Conservation (phyloP, 495 filamentous ascomycete genomes). For the Immersiella caudata region DNA sequence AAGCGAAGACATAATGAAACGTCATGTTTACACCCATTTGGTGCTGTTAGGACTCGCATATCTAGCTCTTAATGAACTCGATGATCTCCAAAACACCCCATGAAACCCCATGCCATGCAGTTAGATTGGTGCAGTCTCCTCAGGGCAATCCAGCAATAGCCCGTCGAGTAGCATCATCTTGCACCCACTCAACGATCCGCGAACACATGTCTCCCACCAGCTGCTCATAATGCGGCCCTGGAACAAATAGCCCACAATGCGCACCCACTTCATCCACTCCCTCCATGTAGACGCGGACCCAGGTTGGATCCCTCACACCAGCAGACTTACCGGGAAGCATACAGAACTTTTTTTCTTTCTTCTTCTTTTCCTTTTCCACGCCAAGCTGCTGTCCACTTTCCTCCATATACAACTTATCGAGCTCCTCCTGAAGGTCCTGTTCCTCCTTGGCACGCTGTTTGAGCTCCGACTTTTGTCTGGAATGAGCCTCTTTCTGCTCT, state of each 20-base stretch:
- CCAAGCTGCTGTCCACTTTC: slow-evolving; percentile 46
- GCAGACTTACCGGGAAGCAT: slow-evolving; percentile 60
- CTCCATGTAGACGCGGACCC: slow-evolving; percentile 77
- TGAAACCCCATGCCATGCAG: background rate
- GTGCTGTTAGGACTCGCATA: background rate
- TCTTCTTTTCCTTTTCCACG: slow-evolving; percentile 29
- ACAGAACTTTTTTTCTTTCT: slow-evolving; percentile 65
- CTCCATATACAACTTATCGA: slow-evolving; percentile 19
- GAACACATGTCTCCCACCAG: slow-evolving; percentile 75
- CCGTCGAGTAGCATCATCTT: slow-evolving; percentile 52
- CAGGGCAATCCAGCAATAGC: slow-evolving; percentile 28
- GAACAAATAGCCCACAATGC: slow-evolving; percentile 81
- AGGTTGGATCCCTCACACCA: slow-evolving; percentile 62
- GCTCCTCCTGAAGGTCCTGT: slow-evolving; percentile 25
- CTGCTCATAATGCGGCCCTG: slow-evolving; percentile 68
- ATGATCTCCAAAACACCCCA: background rate
- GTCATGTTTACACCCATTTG: background rate
- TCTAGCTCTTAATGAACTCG: background rate
- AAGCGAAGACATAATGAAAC: background rate
- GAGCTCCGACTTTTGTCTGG: slow-evolving; percentile 45
- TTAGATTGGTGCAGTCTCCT: no score
- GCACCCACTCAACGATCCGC: slow-evolving; percentile 73
- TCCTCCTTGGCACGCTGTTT: slow-evolving; percentile 28
- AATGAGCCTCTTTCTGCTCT: slow-evolving; percentile 23
- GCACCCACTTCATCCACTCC: slow-evolving; percentile 83